phyloP scores from a whole-genome alignment of 805 yeast species.

The Naumovozyma castellii region DNA sequence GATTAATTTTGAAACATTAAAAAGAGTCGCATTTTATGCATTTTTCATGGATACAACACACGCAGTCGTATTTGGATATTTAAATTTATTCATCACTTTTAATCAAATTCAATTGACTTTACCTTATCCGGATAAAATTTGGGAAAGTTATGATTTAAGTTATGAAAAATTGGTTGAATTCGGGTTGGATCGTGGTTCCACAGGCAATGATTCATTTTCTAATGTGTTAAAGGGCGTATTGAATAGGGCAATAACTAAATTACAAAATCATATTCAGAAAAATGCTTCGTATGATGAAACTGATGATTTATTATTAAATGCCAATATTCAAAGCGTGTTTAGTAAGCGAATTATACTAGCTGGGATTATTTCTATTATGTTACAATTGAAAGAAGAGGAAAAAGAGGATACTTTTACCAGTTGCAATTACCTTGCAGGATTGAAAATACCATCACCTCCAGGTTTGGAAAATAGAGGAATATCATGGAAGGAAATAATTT shows the following conservation, averaged over 20 bases:
- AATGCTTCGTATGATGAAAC: background rate
- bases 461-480: conserved; percentile 21
- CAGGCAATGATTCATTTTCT: background rate
- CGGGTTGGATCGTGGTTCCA: conserved; percentile 16
- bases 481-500: conserved; percentile 63
- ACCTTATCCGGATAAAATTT: conserved; percentile 54
- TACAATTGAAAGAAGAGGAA: conserved; percentile 66
- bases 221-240: background rate
- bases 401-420: conserved; percentile 7
- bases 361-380: conserved; percentile 57
- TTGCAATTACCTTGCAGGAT: background rate
- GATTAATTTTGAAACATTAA: conserved; percentile 74
- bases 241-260: background rate
- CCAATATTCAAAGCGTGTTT: conserved; percentile 35
- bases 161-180: conserved; percentile 15
- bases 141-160: conserved; percentile 36
- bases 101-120: conserved; percentile 53
- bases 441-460: conserved; percentile 2
- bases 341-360: conserved; percentile 59
- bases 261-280: background rate
- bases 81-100: conserved; percentile 40
- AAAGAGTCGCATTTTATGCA: conserved; percentile 71
- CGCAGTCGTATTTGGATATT: conserved; percentile 70
- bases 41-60: conserved; percentile 74
- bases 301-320: conserved; percentile 14